phyloP scores from a whole-genome alignment of 2,329 filamentous ascomycete genomes.

The Cadophora luteo-olivacea region DNA sequence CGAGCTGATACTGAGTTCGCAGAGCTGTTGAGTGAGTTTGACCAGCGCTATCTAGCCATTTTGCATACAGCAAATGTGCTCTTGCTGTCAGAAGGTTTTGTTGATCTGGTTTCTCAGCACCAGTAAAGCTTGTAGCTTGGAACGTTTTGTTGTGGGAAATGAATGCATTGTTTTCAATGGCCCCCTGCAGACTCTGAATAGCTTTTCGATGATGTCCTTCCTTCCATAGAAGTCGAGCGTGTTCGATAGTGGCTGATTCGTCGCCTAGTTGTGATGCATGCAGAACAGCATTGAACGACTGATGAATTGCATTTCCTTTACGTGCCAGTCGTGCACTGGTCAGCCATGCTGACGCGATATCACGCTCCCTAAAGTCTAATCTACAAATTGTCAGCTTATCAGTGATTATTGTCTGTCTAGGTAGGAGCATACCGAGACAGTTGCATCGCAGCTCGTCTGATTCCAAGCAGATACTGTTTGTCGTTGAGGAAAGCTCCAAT shows the following conservation, averaged over 20 bases:
- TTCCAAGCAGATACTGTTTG: constrained; percentile 90
- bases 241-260: constrained; percentile 89
- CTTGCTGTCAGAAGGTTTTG: constrained; percentile 71
- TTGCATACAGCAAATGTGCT: constrained; percentile 87
- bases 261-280: constrained; percentile 87
- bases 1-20: constrained; percentile 81
- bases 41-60: constrained; percentile 95
- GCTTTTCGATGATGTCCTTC: constrained; percentile 94
- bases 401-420: neutral
- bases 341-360: constrained; percentile 86
- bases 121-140: constrained; percentile 34
- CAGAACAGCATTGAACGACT: constrained; percentile 92
- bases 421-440: constrained; percentile 63
- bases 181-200: constrained; percentile 87
- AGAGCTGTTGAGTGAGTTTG: constrained; percentile 86
- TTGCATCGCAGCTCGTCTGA: constrained; percentile 88
- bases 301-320: constrained; percentile 82
- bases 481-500: constrained; percentile 89
- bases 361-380: constrained; percentile 67
- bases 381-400: constrained; percentile 42
- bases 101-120: constrained; percentile 45
- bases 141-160: constrained; percentile 48
- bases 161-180: constrained; percentile 83
- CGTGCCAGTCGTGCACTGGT: constrained; percentile 84
- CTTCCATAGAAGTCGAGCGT: constrained; percentile 90